Base-by-base conservation (phyloP, 768 basidiomycete genomes). In the Albatrellus ellisii region DNA sequence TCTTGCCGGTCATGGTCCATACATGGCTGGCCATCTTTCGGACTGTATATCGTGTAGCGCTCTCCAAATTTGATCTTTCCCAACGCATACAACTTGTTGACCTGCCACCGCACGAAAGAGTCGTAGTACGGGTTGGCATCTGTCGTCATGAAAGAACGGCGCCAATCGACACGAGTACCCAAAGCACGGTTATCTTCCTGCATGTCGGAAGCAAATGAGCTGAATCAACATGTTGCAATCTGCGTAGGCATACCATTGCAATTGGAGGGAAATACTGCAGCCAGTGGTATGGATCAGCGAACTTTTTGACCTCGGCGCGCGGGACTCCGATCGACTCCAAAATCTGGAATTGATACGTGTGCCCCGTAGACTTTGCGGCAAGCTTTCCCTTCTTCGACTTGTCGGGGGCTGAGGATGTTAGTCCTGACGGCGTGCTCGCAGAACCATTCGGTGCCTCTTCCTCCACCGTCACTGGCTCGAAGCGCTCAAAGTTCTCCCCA, bases 1-100 rank as follows among this genome's bases (percentile, higher is more conserved):
- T 89, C 88, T 39, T 78, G 74, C 44, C 95, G 83, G 60, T 99
- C 95, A 64, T 99, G 95, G 62, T 99, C 95, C 95, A 99, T 98
- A 57, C 95, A 99, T 0, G 95, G 94, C 56, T 98, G 95, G 2
- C 91, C 92, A 52, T 99, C 95, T 61, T 97, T 97, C 2, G 91
- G 90, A 49, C 88, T 92, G 71, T 95, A 99, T 56, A 99, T 88
- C 11, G 95, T 99, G 61, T 97, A 94, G 33, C 95, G 80, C 62
- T 95, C 86, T 37, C 95, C 95, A 56, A 97, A 99, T 62, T 94
- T 95, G 69, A 99, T 88, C 64, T 91, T 92, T 26, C 84, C 83
- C 36, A 90, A 68, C 32, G 65, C 67, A 62, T 88, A 71, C 7
- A 98, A 70, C 58, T 87, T 90, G 69, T 94, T 97, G 61, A 90